phyloP scores from a whole-genome alignment of 208 protist genomes.

The Crithidia thermophila region DNA sequence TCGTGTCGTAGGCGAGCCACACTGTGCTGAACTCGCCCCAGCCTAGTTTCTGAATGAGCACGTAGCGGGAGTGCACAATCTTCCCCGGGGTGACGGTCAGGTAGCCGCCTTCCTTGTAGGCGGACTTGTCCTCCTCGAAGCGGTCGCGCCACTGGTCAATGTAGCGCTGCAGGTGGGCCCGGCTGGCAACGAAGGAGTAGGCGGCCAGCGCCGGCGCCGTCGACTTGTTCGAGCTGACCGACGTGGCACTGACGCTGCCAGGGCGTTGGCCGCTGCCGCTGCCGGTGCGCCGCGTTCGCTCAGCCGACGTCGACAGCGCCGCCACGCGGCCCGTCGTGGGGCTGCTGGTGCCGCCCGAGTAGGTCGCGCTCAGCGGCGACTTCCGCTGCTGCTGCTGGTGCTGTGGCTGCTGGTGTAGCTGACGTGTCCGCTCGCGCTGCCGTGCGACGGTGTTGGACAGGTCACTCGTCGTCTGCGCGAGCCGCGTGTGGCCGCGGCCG shows the following conservation, averaged over 20 bases:
- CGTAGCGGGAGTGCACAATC: constrained; percentile 74
- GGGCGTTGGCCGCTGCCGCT: constrained; percentile 2
- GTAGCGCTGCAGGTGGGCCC: constrained; percentile 41
- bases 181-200: constrained; percentile 25
- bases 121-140: constrained; percentile 58
- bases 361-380: constrained; percentile 14
- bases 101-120: constrained; percentile 83
- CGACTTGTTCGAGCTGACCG: constrained; percentile 8
- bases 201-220: not conserved
- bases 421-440: no score
- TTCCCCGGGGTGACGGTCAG: constrained; percentile 65
- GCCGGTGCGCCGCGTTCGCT: not conserved
- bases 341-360: constrained; percentile 4
- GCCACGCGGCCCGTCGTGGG: not conserved
- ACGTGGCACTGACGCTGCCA: constrained; percentile 12
- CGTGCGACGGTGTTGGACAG: not conserved
- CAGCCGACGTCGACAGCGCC: constrained; percentile 1
- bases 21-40: constrained; percentile 92
- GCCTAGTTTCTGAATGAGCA: constrained; percentile 83
- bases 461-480: constrained; percentile 6
- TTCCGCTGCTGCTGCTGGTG: constrained; percentile 5
- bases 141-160: constrained; percentile 60
- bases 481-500: not conserved
- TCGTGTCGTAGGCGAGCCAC: constrained; percentile 85
- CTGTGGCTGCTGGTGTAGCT: no score